These are phyloP conservation scores for Oryza meyeriana DNA, from an alignment of 176 grass and related monocot species.

Conservation along the genomic window DNA sequence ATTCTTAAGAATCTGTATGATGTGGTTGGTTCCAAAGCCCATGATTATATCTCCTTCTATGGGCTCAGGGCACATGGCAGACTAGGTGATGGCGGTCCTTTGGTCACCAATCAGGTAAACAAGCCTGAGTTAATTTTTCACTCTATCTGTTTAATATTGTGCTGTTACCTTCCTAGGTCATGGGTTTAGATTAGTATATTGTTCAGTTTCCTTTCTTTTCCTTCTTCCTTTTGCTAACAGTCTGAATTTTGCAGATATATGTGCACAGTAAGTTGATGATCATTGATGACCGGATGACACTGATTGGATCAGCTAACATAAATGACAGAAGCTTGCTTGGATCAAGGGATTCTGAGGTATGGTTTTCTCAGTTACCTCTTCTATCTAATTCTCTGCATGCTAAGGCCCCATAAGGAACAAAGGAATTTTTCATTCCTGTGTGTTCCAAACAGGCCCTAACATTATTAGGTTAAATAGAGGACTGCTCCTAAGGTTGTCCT, in stretches of 20 bases:
- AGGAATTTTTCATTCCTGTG: neutral
- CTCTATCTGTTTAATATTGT: neutral
- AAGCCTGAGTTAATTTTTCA: neutral
- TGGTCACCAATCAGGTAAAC: conserved; percentile 76
- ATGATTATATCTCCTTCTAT: conserved; percentile 84
- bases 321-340: conserved; percentile 89
- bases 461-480: neutral
- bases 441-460: neutral
- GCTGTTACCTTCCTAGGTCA: conserved; percentile 4
- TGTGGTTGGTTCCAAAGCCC: conserved; percentile 59
- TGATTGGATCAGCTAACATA: conserved; percentile 90
- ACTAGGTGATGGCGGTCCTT: conserved; percentile 56
- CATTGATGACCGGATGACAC: conserved; percentile 62
- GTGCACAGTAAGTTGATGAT: conserved; percentile 95
- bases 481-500: neutral
- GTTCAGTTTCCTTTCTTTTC: neutral
- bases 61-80: conserved; percentile 73
- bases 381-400: neutral
- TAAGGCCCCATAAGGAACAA: neutral
- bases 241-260: conserved; percentile 56
- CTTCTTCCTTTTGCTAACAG: conserved; percentile 8
- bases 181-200: conserved; percentile 21
- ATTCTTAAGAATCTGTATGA: conserved; percentile 72
- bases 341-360: conserved; percentile 87
- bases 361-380: neutral